Percentiles rank a stretch among this genome's conserved stretches.
phyloP scores from a whole-genome alignment of 768 basidiomycete species.

The Termitomyces sp. region DNA sequence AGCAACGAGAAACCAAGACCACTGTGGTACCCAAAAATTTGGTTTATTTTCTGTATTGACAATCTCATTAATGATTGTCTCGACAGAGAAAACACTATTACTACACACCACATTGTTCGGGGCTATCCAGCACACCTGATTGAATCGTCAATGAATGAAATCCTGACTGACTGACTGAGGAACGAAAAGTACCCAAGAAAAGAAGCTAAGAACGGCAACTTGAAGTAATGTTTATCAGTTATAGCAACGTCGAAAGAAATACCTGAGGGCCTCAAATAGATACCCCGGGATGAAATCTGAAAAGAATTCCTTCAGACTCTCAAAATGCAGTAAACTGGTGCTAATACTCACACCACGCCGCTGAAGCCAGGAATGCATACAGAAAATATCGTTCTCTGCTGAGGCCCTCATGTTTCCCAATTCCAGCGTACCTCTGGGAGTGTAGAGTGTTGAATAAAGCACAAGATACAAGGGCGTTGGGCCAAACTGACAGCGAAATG shows the following conservation, averaged over 20 bases:
- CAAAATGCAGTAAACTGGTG: background rate
- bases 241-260: constrained; percentile 5
- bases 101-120: constrained; percentile 50
- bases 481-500: constrained; percentile 51
- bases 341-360: constrained; percentile 37
- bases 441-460: constrained; percentile 75
- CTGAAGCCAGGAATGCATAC: constrained; percentile 42
- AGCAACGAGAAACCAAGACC: constrained; percentile 48
- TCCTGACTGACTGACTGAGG: background rate
- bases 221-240: background rate
- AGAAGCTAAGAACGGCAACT: constrained; percentile 30
- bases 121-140: constrained; percentile 59
- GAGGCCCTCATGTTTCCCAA: constrained; percentile 46
- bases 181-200: constrained; percentile 36
- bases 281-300: constrained; percentile 59
- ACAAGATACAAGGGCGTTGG: constrained; percentile 62
- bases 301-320: background rate
- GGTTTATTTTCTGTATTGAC: constrained; percentile 41
- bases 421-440: constrained; percentile 49
- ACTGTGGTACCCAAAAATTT: constrained; percentile 51
- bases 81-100: background rate
- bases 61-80: background rate
- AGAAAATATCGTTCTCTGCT: constrained; percentile 56
- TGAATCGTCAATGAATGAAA: constrained; percentile 14
- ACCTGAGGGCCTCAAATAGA: constrained; percentile 54